These are phyloP conservation scores for Alternaria dauci DNA, from an alignment of 2,329 filamentous ascomycete species.

Conservation along the genomic window DNA sequence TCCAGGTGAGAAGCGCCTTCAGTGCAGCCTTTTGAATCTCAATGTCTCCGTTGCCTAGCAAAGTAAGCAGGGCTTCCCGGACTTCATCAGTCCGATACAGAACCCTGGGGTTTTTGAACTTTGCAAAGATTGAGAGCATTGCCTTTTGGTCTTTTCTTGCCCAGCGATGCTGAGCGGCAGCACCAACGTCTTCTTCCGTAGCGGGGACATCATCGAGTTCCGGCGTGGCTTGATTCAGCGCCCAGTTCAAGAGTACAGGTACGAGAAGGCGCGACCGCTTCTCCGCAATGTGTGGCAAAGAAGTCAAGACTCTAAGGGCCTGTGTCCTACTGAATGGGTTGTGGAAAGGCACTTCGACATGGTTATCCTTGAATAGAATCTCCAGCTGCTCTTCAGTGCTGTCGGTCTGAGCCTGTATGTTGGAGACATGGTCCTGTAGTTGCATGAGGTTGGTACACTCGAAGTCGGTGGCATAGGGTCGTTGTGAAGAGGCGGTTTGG, in stretches of 20 bases:
- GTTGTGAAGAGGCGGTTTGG: slow-evolving; percentile 18
- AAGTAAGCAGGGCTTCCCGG: slow-evolving; percentile 74
- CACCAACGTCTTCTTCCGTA: slow-evolving; percentile 13
- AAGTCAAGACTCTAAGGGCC: slow-evolving; percentile 79
- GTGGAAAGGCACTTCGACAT: slow-evolving; percentile 62
- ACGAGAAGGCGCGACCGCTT: slow-evolving; percentile 85
- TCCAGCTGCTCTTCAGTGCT: slow-evolving; percentile 63
- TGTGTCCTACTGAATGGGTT: slow-evolving; percentile 72
- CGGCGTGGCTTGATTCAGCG: slow-evolving; percentile 43
- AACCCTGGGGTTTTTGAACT: slow-evolving; percentile 86
- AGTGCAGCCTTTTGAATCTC: slow-evolving; percentile 88
- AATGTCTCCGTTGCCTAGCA: slow-evolving; percentile 86
- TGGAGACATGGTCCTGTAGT: slow-evolving; percentile 52
- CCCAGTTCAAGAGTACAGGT: slow-evolving; percentile 86
- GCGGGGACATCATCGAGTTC: slow-evolving; percentile 2
- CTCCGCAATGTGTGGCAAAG: slow-evolving; percentile 79
- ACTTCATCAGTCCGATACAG: slow-evolving; percentile 81
- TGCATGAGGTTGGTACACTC: slow-evolving; percentile 78
- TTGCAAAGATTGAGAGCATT: slow-evolving; percentile 80
- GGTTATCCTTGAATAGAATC: slow-evolving; percentile 69
- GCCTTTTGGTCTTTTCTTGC: slow-evolving; percentile 82
- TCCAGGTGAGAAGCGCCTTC: slow-evolving; percentile 89
- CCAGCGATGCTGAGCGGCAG: slow-evolving; percentile 60
- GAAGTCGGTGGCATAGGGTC: slow-evolving; percentile 71
- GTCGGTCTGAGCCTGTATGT: slow-evolving; percentile 26